These are phyloP conservation scores for Salmacisia buchloeana DNA, from an alignment of 1,284 basidiomycete genomes.

Conservation along the genomic window DNA sequence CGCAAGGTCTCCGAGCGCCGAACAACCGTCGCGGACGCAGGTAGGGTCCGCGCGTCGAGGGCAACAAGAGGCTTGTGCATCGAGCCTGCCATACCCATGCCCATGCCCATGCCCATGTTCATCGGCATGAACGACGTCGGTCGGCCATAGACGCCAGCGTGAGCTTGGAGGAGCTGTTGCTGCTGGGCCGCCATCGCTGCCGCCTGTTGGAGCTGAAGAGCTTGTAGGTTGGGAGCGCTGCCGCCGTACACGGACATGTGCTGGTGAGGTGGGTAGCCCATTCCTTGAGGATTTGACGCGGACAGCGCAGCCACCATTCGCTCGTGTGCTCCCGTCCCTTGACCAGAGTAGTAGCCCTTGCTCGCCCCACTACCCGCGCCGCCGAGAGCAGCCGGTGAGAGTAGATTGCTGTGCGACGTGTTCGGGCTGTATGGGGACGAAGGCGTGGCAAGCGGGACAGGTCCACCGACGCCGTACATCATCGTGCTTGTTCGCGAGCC, in stretches of 20 bases:
- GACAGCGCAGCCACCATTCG: slow-evolving; percentile 4
- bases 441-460: not conserved
- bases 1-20: not conserved
- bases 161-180: not conserved
- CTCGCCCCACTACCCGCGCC: not conserved
- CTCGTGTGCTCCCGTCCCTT: not conserved
- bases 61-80: not conserved
- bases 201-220: not conserved
- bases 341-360: not conserved
- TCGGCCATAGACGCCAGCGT: not conserved
- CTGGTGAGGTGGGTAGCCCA: not conserved
- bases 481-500: not conserved
- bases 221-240: not conserved
- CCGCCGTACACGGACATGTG: slow-evolving; percentile 4
- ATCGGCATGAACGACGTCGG: too few relatives aligned
- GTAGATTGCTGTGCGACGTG: not conserved
- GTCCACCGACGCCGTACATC: not conserved
- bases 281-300: not conserved
- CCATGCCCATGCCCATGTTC: too few relatives aligned
- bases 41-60: not conserved
- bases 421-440: not conserved
- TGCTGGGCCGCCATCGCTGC: not conserved
- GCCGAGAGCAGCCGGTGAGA: not conserved
- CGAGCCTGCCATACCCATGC: too few relatives aligned
- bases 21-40: slow-evolving; percentile 1